Evolutionary conservation across 192 early-diverging fungal species (phyloP), one percentile per base, ranked within the genome.

Genomic region (Anaeromyces robustus): DNA sequence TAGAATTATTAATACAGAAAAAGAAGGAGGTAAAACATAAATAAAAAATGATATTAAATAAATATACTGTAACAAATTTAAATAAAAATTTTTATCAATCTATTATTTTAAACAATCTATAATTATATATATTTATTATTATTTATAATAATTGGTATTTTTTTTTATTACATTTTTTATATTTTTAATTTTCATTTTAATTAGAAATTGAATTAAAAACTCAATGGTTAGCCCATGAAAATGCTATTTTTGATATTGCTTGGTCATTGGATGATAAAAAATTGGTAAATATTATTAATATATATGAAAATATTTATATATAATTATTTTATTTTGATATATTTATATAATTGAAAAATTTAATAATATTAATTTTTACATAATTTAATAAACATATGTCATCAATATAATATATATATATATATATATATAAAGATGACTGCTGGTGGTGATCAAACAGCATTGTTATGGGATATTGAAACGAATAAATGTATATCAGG

Each of bases 191-290:
- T 26, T 78, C 28, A 19, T 30, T 19, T 11, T 80, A 39, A 26
- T 31, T 39, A 77, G 18, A 77, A 84, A 68, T 80, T 59, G 19
- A 81, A 81, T 37, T 30, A 39, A 85, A 85, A 89, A 77, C 77
- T 77, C 77, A 43, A 28, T 92, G 92, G 78, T 80, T 85, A 34
- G 93, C 91, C 0, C 95, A 97, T 77, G 83, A 87, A 31, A 95
- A 94, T 84, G 91, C 94, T 6, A 88, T 94, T n/a, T 92, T 95
- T 78, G 95, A 97, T 83, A 82, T 94, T 12, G 87, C 88, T 30
- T 97, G 94, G 95, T 89, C 90, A 30, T 81, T 81, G 9, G 91
- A 94, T 80, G 92, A 95, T 83, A 81, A 83, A 22, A 85, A 84
- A 77, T 80, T 94, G 77, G 92, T 92, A 87, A n/a, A 81, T 81